Base-by-base conservation (phyloP, 2,329 filamentous ascomycete genomes). In the Talaromyces rugulosus region DNA sequence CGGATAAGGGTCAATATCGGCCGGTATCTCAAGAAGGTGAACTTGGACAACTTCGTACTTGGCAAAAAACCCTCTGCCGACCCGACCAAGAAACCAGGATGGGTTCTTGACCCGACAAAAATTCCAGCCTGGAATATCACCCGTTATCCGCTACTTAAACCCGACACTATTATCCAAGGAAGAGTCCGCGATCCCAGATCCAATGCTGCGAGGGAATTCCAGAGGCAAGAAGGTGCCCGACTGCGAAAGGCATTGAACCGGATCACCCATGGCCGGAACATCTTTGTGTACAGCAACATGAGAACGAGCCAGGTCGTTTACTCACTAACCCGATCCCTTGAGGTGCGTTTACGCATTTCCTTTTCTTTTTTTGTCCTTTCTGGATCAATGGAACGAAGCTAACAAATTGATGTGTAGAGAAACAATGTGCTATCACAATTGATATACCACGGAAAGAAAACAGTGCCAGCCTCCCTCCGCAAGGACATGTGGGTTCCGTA, bases 221-320 rank as follows among this genome's bases (percentile, higher is more conserved):
- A 71, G 64, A 65, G 63, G 18, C 73, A 73, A 54, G 77, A 80
- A 63, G 71, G 71, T 27, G 69, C 68, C 47, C 74, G 77, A 67
- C 70, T 78, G 68, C 72, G 73, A 63, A 80, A 79, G 71, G 79
- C 81, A 33, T 71, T 82, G 63, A 76, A 78, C 59, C 76, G 78
- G 60, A 67, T 81, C 60, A 74, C 72, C 5, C 81, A 84, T 66
- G 85, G 85, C 63, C 79, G 82, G 68, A 81, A 86, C 72, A 86
- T 89, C 69, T 88, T 85, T 72, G 81, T 83, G 69, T 89, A 87
- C 75, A 80, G 81, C 68, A 82, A 88, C 71, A 77, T 85, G 67
- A 80, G 81, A 64, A 87, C 86, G 40, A 86, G 87, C 63, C 86
- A 88, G 74, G 82, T 88, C 66, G 76, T 88, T 60, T 88, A 88